phyloP scores from a whole-genome alignment of 1,284 basidiomycete genomes.

The Fomitopsis pinicola region DNA sequence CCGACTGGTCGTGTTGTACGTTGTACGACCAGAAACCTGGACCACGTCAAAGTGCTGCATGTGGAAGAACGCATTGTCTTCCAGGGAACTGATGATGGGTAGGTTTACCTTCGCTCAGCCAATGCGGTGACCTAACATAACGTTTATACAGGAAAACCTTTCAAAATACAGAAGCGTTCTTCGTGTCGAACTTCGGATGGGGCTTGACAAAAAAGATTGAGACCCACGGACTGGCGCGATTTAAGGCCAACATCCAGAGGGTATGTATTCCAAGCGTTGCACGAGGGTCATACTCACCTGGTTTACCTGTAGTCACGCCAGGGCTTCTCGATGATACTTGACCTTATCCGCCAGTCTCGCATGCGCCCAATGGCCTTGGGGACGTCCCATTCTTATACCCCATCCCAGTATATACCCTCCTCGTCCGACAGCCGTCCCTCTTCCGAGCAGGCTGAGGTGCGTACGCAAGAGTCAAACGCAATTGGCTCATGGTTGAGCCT shows the following conservation, averaged over 20 bases:
- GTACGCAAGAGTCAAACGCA: slow-evolving; percentile 2
- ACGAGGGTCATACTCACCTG: slow-evolving; percentile 12
- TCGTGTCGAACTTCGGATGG: slow-evolving; percentile 79
- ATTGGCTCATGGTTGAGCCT: slow-evolving; percentile 16
- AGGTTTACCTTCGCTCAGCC: slow-evolving; percentile 20
- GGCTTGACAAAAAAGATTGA: slow-evolving; percentile 78
- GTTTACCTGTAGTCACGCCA: slow-evolving; percentile 62
- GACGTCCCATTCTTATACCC: slow-evolving; percentile 33
- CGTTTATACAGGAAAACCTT: slow-evolving; percentile 53
- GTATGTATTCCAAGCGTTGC: slow-evolving; percentile 34
- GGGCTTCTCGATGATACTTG: slow-evolving; percentile 71
- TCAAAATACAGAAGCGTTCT: slow-evolving; percentile 73
- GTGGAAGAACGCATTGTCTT: slow-evolving; percentile 72
- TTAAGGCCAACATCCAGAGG: slow-evolving; percentile 76
- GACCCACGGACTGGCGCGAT: slow-evolving; percentile 68
- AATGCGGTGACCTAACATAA: slow-evolving; percentile 8
- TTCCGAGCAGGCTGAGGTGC: background rate
- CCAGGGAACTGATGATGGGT: slow-evolving; percentile 62
- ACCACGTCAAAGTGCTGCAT: slow-evolving; percentile 82
- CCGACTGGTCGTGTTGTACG: slow-evolving; percentile 64
- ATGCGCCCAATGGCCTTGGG: slow-evolving; percentile 63
- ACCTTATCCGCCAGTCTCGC: slow-evolving; percentile 70
- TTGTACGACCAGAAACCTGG: slow-evolving; percentile 75
- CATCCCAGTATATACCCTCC: slow-evolving; percentile 18
- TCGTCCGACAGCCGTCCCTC: slow-evolving; percentile 11